Base-by-base conservation (phyloP, 208 protist species). In the Acanthamoeba triangularis region DNA sequence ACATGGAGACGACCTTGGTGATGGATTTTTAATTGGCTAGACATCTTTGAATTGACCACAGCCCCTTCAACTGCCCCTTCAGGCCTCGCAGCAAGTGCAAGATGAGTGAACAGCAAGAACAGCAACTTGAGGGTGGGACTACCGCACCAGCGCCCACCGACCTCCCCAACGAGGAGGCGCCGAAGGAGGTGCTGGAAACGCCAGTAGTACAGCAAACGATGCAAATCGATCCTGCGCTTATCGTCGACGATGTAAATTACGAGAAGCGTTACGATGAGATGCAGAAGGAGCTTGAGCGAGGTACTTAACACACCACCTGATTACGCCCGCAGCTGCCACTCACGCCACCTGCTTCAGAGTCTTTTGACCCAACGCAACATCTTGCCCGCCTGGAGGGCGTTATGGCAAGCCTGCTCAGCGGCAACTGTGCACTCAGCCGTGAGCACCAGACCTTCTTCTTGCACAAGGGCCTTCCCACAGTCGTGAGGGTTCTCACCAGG, bases 361-460 rank as follows among this genome's bases (percentile, higher is more conserved):
- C 74, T 18, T 82, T 82, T 16, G 74, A 82, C 37, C 74, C 74
- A 8, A 82, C 74, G 37, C 74, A 35, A 20, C 74, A 82, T 52
- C 74, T 82, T 6, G 37, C 20, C 20, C 74, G 74, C 18, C 37
- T 82, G 74, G 74, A 82, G 41, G 74, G 37, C 37, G 74, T 82
- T 35, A 82, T 82, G 28, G 37, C 33, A 16, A 52, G 37, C 37
- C 74, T 82, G 11, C 37, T 82, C 0, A 18, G 23, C 6, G 41
- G 41, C 74, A 52, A 41, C 33, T 82, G 74, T 18, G 25, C 74
- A 13, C 74, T 82, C 37, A 54, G 74, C 74, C 74, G 74, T 37
- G 82, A 90, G 82, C 82, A 90, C 82, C 82, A 65, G 82, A 25
- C 30, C 33, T 90, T 54, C 82, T 90, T 90, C 54, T n/a, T 90